Conservation (phyloP, 2,329 filamentous ascomycete genomes). For the Diaporthe nobilis region DNA sequence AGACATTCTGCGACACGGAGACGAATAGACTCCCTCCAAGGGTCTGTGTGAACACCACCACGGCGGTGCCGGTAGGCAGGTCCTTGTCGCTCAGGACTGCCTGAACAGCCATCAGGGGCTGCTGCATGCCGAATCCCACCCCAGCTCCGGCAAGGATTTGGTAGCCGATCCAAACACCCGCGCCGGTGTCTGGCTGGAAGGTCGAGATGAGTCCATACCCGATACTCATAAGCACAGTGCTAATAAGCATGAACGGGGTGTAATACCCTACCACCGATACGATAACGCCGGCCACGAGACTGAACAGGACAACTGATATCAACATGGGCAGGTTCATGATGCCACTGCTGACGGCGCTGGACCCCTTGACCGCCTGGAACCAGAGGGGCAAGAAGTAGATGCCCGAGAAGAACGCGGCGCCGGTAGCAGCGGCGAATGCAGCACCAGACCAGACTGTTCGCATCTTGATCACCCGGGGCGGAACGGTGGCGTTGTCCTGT, state of each 20-base stretch:
- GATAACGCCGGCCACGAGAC: slow-evolving; percentile 49
- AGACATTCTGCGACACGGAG: slow-evolving; percentile 59
- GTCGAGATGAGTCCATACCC: slow-evolving; percentile 57
- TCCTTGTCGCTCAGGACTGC: slow-evolving; percentile 57
- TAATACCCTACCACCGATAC: slow-evolving; percentile 57
- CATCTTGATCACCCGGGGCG: slow-evolving; percentile 56
- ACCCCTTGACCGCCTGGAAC: slow-evolving; percentile 57
- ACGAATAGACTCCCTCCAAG: slow-evolving; percentile 56
- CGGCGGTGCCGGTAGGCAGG: slow-evolving; percentile 58
- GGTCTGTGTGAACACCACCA: slow-evolving; percentile 56
- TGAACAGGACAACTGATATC: slow-evolving; percentile 50
- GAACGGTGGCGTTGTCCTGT: slow-evolving; percentile 57
- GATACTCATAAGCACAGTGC: slow-evolving; percentile 48
- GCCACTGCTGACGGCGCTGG: slow-evolving; percentile 52
- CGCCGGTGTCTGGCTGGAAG: slow-evolving; percentile 51
- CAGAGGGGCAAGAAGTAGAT: slow-evolving; percentile 56
- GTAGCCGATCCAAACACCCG: slow-evolving; percentile 58
- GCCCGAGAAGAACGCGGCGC: slow-evolving; percentile 46
- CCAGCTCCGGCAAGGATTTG: slow-evolving; percentile 58
- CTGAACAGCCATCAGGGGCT: slow-evolving; percentile 59
- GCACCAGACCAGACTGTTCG: slow-evolving; percentile 53
- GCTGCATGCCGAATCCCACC: slow-evolving; percentile 58
- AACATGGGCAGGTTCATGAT: slow-evolving; percentile 56
- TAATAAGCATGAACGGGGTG: slow-evolving; percentile 55
- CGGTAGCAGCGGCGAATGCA: slow-evolving; percentile 52